Percentiles rank a stretch among this genome's conserved stretches.
Conservation (phyloP, 139 green algal species). For the Nannochloris sp. region DNA sequence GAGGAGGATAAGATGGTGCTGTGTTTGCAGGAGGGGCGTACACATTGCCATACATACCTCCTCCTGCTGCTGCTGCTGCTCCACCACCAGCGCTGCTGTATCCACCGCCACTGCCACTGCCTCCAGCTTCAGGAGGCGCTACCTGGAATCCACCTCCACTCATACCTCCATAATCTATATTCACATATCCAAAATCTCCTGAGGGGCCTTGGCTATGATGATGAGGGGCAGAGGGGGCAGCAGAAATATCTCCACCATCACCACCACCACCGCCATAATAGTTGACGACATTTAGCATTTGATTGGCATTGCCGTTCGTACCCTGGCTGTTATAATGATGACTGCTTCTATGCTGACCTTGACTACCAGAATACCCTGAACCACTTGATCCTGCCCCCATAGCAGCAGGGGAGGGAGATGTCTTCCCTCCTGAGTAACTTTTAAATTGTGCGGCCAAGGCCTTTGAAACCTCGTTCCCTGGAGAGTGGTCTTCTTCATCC, state of each 20-base stretch:
- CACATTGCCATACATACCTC: not conserved
- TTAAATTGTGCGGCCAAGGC: slow-evolving; percentile 13
- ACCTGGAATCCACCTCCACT: not conserved
- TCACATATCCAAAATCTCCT: slow-evolving; percentile 6
- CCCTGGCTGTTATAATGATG: not conserved
- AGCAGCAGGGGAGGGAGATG: too few relatives aligned
- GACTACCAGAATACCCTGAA: not conserved
- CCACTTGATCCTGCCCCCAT: not conserved
- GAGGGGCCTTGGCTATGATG: not conserved
- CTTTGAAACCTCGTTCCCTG: not conserved
- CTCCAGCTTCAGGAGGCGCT: not conserved
- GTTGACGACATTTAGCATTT: slow-evolving; percentile 60
- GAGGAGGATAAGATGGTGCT: slow-evolving; percentile 2
- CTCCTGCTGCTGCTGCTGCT: too few relatives aligned
- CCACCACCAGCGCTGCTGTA: too few relatives aligned
- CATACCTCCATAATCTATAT: slow-evolving; percentile 34
- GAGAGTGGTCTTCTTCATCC: slow-evolving; percentile 41
- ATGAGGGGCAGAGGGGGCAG: not conserved
- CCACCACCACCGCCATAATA: slow-evolving; percentile 38
- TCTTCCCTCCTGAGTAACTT: not conserved
- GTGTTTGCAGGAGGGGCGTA: not conserved
- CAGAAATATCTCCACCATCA: slow-evolving; percentile 4
- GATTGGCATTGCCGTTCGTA: not conserved
- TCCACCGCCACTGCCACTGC: not conserved
- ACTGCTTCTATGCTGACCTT: not conserved